Conservation (phyloP, 2,329 filamentous ascomycete genomes). For the Biscogniauxia mediterranea region DNA sequence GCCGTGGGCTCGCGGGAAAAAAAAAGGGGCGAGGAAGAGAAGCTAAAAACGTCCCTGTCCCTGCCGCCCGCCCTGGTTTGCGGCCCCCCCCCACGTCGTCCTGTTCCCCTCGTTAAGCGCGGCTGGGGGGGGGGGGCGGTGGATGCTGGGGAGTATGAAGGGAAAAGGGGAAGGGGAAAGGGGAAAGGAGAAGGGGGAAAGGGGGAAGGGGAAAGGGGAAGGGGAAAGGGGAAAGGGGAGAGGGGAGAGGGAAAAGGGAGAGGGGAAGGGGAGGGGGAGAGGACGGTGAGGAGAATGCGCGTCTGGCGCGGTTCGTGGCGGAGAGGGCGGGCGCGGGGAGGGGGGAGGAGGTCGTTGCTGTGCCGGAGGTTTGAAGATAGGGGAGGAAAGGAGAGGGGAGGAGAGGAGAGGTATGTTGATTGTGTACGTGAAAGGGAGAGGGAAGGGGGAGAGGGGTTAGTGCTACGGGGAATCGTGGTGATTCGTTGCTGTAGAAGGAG, state of each 20-base stretch:
- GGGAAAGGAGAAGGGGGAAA: too few species aligned
- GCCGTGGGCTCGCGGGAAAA: too few species aligned
- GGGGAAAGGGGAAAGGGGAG: not conserved
- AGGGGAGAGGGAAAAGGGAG: conserved; percentile 20
- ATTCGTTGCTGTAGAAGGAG: not conserved
- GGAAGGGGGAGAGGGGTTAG: not conserved
- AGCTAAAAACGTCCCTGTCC: not conserved
- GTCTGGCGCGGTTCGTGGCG: conserved; percentile 29
- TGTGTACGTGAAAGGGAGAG: not conserved
- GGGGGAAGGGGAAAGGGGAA: not conserved
- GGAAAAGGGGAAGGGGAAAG: too few species aligned
- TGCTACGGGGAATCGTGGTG: not conserved
- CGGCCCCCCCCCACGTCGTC: conserved; percentile 32
- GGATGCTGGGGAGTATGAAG: too few species aligned
- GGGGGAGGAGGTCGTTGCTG: conserved; percentile 17
- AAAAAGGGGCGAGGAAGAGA: not conserved
- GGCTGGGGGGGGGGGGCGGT: too few species aligned
- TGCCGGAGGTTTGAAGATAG: conserved; percentile 4
- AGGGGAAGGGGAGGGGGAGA: not conserved
- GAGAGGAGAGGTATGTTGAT: not conserved
- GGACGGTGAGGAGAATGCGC: conserved; percentile 30
- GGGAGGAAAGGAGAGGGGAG: not conserved
- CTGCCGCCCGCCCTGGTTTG: conserved; percentile 11
- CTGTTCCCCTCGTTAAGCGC: too few species aligned
- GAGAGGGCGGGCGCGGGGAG: conserved; percentile 10